These are phyloP conservation scores for Xylariales sp. DNA, from an alignment of 2,329 filamentous ascomycete genomes.

Conservation along the genomic window DNA sequence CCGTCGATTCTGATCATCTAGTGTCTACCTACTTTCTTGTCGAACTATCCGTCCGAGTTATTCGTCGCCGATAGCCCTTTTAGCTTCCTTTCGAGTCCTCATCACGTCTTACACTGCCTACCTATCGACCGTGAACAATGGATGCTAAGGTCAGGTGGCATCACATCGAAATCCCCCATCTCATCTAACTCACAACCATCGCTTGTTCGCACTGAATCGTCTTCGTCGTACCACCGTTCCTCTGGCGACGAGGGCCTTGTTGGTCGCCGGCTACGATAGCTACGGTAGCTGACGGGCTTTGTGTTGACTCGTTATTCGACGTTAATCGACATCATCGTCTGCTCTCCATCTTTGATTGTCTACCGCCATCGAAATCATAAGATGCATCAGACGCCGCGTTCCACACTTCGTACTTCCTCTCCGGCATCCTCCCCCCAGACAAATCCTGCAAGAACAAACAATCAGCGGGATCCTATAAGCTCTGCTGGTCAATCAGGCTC, in stretches of 20 bases:
- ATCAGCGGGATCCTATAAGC: slow-evolving; percentile 71
- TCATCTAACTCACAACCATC: slow-evolving; percentile 40
- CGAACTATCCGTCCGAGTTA: slow-evolving; percentile 15
- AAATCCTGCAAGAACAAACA: slow-evolving; percentile 78
- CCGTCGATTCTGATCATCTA: slow-evolving; percentile 25
- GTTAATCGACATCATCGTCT: slow-evolving; percentile 16
- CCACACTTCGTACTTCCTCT: slow-evolving; percentile 77
- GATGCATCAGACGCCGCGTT: slow-evolving; percentile 93
- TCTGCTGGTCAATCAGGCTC: slow-evolving; percentile 56
- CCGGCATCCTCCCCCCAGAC: slow-evolving; percentile 78
- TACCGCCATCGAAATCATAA: slow-evolving; percentile 42
- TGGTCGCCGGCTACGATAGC: slow-evolving; percentile 24
- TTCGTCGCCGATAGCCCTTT: slow-evolving; percentile 16
- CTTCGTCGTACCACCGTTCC: slow-evolving; percentile 12
- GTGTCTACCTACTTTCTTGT: slow-evolving; percentile 41
- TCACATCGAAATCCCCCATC: slow-evolving; percentile 45
- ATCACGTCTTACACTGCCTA: slow-evolving; percentile 36
- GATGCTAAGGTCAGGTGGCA: slow-evolving; percentile 53
- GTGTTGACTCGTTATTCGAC: slow-evolving; percentile 13
- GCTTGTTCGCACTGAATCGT: slow-evolving; percentile 17
- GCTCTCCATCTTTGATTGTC: slow-evolving; percentile 1
- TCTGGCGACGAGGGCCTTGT: slow-evolving; percentile 25
- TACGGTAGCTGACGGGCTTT: slow-evolving; percentile 23
- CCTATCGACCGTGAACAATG: slow-evolving; percentile 49
- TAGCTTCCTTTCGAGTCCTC: slow-evolving; percentile 10